Evolutionary conservation across 163 green algal genomes (phyloP).

Genomic region (Volvox carteri): DNA sequence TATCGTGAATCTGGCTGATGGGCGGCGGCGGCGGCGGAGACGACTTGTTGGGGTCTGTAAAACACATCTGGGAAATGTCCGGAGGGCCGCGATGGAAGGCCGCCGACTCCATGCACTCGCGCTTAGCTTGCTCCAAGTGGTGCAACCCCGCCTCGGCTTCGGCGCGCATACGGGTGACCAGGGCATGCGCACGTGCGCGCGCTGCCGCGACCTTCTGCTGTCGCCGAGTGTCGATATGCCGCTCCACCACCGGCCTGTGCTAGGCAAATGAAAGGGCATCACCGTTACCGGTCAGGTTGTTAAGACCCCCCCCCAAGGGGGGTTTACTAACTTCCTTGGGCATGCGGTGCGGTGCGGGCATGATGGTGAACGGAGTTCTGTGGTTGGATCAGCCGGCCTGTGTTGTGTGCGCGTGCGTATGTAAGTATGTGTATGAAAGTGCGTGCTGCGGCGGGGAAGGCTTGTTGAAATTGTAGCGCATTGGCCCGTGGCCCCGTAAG

Average conservation of each 20-base stretch:
- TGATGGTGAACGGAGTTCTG: too few relatives aligned
- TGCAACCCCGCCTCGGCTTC: slow-evolving; percentile 61
- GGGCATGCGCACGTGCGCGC: slow-evolving; percentile 32
- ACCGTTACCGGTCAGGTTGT: too few relatives aligned
- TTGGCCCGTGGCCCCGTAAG: too few relatives aligned
- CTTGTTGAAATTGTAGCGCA: too few relatives aligned
- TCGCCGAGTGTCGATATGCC: slow-evolving; percentile 59
- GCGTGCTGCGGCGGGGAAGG: too few relatives aligned
- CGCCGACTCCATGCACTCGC: slow-evolving; percentile 45
- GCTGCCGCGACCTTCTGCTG: slow-evolving; percentile 55
- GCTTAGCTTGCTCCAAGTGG: slow-evolving; percentile 61
- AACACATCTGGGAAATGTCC: slow-evolving; percentile 41
- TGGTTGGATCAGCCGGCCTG: too few relatives aligned
- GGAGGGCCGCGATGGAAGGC: slow-evolving; percentile 46
- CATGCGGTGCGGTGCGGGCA: too few relatives aligned
- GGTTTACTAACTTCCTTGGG: too few relatives aligned
- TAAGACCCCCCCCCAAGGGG: too few relatives aligned
- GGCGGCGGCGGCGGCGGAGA: slow-evolving; percentile 14
- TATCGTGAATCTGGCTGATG: slow-evolving; percentile 58
- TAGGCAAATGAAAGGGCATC: too few relatives aligned
- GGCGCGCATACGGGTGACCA: slow-evolving; percentile 66
- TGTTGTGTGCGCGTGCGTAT: too few relatives aligned
- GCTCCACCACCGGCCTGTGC: slow-evolving; percentile 59
- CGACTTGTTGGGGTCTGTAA: slow-evolving; percentile 35
- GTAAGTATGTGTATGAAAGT: too few relatives aligned